Percentiles rank a stretch among this genome's conserved stretches.
phyloP scores from a whole-genome alignment of 2,329 filamentous ascomycete genomes.

The Fusarium sp. region DNA sequence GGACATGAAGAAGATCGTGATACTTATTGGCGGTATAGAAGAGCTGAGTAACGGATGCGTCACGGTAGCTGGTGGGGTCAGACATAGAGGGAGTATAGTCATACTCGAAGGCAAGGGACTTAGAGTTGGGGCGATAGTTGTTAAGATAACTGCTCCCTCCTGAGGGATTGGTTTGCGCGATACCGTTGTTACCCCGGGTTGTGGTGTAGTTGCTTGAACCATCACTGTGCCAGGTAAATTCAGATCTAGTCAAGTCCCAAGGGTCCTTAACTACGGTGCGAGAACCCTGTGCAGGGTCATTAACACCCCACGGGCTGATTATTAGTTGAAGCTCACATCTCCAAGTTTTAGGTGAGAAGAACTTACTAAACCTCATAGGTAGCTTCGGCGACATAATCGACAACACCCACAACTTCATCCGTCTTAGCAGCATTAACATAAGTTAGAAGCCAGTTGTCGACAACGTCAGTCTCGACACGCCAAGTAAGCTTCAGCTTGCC shows the following conservation, averaged over 20 bases:
- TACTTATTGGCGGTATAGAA: slow-evolving; percentile 72
- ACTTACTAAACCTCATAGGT: slow-evolving; percentile 64
- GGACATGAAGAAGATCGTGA: slow-evolving; percentile 68
- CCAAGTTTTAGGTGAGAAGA: fast-evolving
- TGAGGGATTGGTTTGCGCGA: slow-evolving; percentile 61
- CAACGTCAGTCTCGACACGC: slow-evolving; percentile 69
- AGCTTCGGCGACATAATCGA: slow-evolving; percentile 69
- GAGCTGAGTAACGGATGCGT: slow-evolving; percentile 69
- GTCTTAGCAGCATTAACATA: slow-evolving; percentile 66
- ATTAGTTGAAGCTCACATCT: fast-evolving
- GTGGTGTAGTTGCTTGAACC: slow-evolving; percentile 62
- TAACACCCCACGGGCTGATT: slow-evolving; percentile 61
- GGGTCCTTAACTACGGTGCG: slow-evolving; percentile 62
- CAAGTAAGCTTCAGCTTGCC: slow-evolving; percentile 65
- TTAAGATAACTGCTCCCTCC: slow-evolving; percentile 53
- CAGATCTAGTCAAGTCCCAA: slow-evolving; percentile 59
- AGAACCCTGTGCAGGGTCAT: slow-evolving; percentile 64
- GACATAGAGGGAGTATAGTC: slow-evolving; percentile 53
- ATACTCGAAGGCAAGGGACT: slow-evolving; percentile 61
- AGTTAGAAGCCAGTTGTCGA: slow-evolving; percentile 69
- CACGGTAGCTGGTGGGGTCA: slow-evolving; percentile 58
- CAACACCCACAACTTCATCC: slow-evolving; percentile 63
- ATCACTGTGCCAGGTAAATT: slow-evolving; percentile 66
- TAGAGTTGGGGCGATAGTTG: slow-evolving; percentile 61
- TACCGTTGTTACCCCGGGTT: slow-evolving; percentile 70